Conservation (phyloP, 2,329 filamentous ascomycete genomes). For the Triangularia verruculosa region DNA sequence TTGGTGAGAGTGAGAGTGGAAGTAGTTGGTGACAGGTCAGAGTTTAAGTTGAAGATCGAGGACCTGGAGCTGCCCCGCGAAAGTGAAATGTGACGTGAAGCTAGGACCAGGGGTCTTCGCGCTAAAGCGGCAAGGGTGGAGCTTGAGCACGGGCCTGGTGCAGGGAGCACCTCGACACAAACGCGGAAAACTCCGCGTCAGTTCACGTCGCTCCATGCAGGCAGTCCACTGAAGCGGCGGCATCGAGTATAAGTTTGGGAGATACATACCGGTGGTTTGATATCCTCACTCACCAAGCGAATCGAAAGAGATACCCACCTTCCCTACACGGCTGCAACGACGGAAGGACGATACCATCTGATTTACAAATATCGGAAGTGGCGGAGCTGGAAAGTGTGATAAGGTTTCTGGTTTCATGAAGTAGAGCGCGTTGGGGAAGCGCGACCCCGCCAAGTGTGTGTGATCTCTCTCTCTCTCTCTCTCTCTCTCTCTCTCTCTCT, state of each 20-base stretch:
- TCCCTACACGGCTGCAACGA: neutral
- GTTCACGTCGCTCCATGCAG: neutral
- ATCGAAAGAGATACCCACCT: neutral
- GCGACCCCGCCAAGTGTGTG: neutral
- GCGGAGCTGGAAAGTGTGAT: neutral
- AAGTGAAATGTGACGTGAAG: neutral
- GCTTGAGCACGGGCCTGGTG: neutral
- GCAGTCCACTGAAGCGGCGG: neutral
- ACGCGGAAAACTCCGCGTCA: constrained; percentile 13
- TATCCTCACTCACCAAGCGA: neutral
- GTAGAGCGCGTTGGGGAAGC: neutral
- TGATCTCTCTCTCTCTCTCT: neutral
- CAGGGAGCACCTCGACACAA: neutral
- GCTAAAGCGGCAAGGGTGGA: neutral
- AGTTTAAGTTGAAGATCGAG: neutral
- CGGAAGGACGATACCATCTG: neutral
- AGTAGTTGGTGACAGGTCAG: neutral
- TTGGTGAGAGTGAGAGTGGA: neutral
- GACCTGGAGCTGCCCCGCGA: neutral
- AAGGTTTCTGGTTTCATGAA: neutral
- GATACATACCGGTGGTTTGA: neutral
- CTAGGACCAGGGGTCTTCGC: neutral
- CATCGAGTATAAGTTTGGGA: neutral
- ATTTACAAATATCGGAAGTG: neutral
- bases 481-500: no score